Conservation (phyloP, 2,329 filamentous ascomycete species). For the Xylaria sp. region DNA sequence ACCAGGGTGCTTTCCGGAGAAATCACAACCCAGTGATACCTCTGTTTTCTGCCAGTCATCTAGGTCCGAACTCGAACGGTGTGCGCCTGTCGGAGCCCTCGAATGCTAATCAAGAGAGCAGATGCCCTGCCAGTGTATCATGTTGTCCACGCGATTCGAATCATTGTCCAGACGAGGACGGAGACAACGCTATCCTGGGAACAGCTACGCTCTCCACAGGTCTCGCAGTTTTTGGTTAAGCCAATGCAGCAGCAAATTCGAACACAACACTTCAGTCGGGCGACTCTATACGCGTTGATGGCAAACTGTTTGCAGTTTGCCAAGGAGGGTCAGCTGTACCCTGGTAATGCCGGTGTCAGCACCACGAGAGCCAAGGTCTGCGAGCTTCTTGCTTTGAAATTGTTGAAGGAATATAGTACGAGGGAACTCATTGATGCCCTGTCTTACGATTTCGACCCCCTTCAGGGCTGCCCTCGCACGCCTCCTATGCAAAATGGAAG, state of each 20-base stretch:
- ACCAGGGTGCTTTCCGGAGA: constrained; percentile 53
- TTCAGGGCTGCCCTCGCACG: constrained; percentile 77
- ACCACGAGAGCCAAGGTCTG: constrained; percentile 88
- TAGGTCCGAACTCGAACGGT: constrained; percentile 64
- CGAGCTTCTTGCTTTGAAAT: constrained; percentile 88
- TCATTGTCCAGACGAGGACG: constrained; percentile 83
- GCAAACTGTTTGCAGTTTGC: constrained; percentile 93
- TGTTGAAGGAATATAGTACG: constrained; percentile 89
- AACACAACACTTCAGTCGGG: constrained; percentile 83
- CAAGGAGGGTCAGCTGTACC: constrained; percentile 85
- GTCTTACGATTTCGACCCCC: constrained; percentile 93
- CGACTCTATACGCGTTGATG: constrained; percentile 89
- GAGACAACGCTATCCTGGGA: constrained; percentile 96
- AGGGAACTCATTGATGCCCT: constrained; percentile 92
- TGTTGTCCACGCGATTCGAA: constrained; percentile 88
- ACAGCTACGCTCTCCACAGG: constrained; percentile 92
- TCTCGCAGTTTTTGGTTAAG: constrained; percentile 95
- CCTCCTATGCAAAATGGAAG: constrained; percentile 53
- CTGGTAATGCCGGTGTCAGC: constrained; percentile 85
- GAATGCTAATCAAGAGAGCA: constrained; percentile 51
- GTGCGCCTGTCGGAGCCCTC: background rate
- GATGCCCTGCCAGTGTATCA: constrained; percentile 90
- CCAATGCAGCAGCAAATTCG: constrained; percentile 93
- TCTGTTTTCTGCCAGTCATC: constrained; percentile 81
- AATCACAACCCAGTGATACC: constrained; percentile 64